phyloP scores from a whole-genome alignment of 345 rosid species.

The Gossypium herbaceum region DNA sequence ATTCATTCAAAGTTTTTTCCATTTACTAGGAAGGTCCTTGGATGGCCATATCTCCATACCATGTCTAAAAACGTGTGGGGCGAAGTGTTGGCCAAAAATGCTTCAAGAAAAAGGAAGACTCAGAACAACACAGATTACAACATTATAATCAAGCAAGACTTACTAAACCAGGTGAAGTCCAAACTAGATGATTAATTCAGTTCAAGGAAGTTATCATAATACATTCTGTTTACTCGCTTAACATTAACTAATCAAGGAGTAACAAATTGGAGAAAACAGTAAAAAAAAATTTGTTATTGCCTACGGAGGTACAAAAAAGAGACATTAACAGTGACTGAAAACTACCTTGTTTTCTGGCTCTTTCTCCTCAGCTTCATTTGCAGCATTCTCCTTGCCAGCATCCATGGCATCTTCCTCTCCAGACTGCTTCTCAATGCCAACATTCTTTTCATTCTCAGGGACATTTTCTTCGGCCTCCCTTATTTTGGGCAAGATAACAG shows the following conservation, averaged over 20 bases:
- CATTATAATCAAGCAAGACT: background rate
- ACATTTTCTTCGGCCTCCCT: slow-evolving; percentile 71
- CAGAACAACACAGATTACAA: background rate
- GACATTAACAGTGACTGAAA: background rate
- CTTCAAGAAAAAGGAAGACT: background rate
- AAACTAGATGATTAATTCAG: background rate
- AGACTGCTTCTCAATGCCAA: slow-evolving; percentile 49
- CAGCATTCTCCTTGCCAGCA: slow-evolving; percentile 66
- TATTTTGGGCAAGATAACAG: slow-evolving; percentile 15
- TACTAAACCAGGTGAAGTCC: background rate
- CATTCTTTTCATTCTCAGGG: slow-evolving; percentile 47
- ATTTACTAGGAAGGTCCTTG: background rate
- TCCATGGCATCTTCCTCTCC: slow-evolving; percentile 61
- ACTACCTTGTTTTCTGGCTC: slow-evolving; percentile 87
- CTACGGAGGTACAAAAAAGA: background rate
- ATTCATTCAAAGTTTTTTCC: background rate
- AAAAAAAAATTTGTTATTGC: background rate
- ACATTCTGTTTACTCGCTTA: background rate
- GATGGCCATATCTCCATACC: background rate
- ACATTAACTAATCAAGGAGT: background rate
- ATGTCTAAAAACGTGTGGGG: too few relatives aligned
- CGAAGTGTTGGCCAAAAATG: too few relatives aligned
- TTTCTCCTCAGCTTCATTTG: slow-evolving; percentile 45
- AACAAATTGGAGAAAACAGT: background rate
- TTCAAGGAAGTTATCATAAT: background rate